Evolutionary conservation across 352 stramenopile genomes (phyloP).

Genomic region (Blastocystis sp.): DNA sequence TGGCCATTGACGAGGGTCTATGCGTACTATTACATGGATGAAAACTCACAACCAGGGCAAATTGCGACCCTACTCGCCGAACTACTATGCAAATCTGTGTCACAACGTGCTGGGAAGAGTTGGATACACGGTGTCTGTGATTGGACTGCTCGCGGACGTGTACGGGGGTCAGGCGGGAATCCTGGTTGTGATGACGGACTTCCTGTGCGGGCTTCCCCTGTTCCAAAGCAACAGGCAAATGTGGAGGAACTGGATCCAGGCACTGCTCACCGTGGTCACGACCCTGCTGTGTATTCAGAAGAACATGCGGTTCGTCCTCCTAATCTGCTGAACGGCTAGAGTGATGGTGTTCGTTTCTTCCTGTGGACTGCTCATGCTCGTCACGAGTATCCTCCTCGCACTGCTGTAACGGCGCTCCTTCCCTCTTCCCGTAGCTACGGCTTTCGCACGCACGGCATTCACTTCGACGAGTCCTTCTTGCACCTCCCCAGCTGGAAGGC

Average conservation of each 20-base stretch:
- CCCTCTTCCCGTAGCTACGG: background rate
- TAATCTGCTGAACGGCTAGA: background rate
- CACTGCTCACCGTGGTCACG: slow-evolving; percentile 1
- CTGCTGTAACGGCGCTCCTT: slow-evolving; percentile 42
- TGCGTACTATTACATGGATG: background rate
- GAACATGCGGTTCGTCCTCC: background rate
- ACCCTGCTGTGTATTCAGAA: slow-evolving; percentile 46
- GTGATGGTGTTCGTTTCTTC: slow-evolving; percentile 51
- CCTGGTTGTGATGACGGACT: slow-evolving; percentile 62
- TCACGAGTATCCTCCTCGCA: slow-evolving; percentile 23
- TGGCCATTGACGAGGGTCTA: slow-evolving; percentile 18
- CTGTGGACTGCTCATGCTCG: slow-evolving; percentile 28
- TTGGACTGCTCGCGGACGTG: slow-evolving; percentile 7
- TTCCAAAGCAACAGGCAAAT: background rate
- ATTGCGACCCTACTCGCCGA: background rate
- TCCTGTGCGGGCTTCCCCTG: slow-evolving; percentile 10
- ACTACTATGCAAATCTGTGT: slow-evolving; percentile 34
- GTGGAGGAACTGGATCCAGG: slow-evolving; percentile 8
- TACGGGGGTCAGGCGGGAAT: slow-evolving; percentile 38
- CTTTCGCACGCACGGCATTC: background rate
- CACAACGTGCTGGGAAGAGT: slow-evolving; percentile 29
- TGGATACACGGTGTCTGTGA: slow-evolving; percentile 40
- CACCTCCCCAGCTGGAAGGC: background rate
- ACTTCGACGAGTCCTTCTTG: background rate
- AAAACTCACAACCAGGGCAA: background rate